Percentiles rank a stretch among this genome's conserved stretches.
Evolutionary conservation across 192 early-diverging fungal species (phyloP).

Genomic region (Podila epigama): DNA sequence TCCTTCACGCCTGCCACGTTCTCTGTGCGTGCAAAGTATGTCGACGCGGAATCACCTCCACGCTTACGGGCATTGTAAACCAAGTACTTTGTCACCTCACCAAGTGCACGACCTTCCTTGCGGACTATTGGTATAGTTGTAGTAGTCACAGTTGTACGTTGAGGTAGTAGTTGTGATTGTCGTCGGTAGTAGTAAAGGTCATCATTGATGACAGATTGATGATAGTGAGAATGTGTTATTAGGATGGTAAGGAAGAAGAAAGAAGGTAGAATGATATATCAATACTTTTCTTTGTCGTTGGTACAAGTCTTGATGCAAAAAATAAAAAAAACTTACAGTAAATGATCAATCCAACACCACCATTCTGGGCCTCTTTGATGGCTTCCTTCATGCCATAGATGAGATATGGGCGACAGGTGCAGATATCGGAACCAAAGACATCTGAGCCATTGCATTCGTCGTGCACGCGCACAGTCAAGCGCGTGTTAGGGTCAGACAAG

Average conservation of each 20-base stretch:
- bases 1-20: constrained; percentile 63
- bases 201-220: too few species aligned
- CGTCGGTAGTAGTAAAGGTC: too few species aligned
- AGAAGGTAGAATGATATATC: not conserved
- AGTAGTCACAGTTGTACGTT: too few species aligned
- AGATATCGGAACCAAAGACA: constrained; percentile 88
- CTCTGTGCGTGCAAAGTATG: constrained; percentile 86
- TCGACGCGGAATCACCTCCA: constrained; percentile 87
- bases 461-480: constrained; percentile 87
- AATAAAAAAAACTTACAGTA: constrained; percentile 73
- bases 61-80: constrained; percentile 95
- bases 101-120: constrained; percentile 93
- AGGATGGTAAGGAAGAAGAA: not conserved
- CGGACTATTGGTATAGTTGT: constrained; percentile 61
- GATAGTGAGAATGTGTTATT: too few species aligned
- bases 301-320: too few species aligned
- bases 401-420: constrained; percentile 83
- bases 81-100: constrained; percentile 96
- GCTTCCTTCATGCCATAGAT: constrained; percentile 92
- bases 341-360: constrained; percentile 93
- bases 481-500: constrained; percentile 83
- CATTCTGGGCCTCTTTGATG: constrained; percentile 87
- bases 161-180: too few species aligned
- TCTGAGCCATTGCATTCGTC: constrained; percentile 96
- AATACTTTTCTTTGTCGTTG: too few species aligned